These are phyloP conservation scores for Lantana camara DNA, from an alignment of 257 asterid species.

Conservation along the genomic window DNA sequence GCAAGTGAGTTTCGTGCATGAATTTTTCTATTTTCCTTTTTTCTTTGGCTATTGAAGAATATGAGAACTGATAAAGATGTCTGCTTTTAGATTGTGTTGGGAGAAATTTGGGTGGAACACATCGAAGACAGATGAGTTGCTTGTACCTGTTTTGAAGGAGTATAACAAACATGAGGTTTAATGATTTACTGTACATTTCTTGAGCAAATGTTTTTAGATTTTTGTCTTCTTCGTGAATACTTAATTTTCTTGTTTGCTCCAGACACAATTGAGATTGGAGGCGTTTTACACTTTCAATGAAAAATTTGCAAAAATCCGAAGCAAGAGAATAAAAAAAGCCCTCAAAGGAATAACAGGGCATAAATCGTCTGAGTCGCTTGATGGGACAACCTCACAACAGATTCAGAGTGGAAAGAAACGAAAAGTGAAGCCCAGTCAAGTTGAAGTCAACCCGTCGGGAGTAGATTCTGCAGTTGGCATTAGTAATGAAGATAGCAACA, in stretches of 20 bases:
- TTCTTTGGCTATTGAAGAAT: not conserved
- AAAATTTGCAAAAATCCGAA: slow-evolving; percentile 91
- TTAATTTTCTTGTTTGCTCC: slow-evolving; percentile 24
- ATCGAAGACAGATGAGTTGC: slow-evolving; percentile 82
- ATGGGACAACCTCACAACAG: slow-evolving; percentile 44
- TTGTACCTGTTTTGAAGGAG: slow-evolving; percentile 87
- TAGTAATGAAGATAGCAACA: slow-evolving; percentile 26
- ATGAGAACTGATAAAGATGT: slow-evolving; percentile 5
- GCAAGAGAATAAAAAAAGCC: slow-evolving; percentile 88
- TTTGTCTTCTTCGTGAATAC: not conserved
- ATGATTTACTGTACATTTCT: not conserved
- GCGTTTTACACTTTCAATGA: slow-evolving; percentile 95
- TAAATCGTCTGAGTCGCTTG: slow-evolving; percentile 51
- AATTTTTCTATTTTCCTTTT: not conserved
- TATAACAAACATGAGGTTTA: slow-evolving; percentile 89
- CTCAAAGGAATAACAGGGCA: slow-evolving; percentile 71
- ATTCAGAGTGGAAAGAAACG: slow-evolving; percentile 52
- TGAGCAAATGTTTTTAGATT: not conserved
- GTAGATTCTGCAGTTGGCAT: slow-evolving; percentile 29
- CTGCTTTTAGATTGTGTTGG: slow-evolving; percentile 74
- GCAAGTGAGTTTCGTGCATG: slow-evolving; percentile 61
- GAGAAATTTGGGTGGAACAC: slow-evolving; percentile 88
- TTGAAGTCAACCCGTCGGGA: slow-evolving; percentile 34
- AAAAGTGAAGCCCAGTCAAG: slow-evolving; percentile 40
- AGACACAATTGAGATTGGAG: slow-evolving; percentile 97